These are phyloP conservation scores for Podospora anserina DNA, from an alignment of 495 filamentous ascomycete genomes.

Conservation along the genomic window DNA sequence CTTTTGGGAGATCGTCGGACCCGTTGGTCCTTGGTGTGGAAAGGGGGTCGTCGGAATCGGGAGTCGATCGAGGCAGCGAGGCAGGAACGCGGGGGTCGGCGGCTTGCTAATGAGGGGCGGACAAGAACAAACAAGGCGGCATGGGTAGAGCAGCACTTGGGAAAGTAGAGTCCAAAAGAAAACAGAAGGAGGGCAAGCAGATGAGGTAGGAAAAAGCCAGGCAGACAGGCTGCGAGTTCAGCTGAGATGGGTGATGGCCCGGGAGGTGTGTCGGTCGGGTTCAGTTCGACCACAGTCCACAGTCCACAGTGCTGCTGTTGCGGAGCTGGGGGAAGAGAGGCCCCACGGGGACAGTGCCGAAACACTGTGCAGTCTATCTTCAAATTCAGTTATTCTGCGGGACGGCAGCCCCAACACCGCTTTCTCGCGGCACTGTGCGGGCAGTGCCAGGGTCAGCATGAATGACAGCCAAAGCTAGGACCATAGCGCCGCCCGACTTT, in stretches of 20 bases:
- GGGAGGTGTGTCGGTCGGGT: conserved; percentile 4
- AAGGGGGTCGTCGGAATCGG: conserved; percentile 13
- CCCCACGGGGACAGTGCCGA: not conserved
- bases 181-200: conserved; percentile 4
- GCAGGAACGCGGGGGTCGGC: conserved; percentile 10
- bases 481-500: not conserved
- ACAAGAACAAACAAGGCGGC: not conserved
- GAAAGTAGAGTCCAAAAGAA: conserved; percentile 3
- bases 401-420: not conserved
- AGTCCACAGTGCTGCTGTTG: conserved; percentile 6
- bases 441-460: not conserved
- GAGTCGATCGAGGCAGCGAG: conserved; percentile 7
- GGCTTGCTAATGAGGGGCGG: conserved; percentile 5
- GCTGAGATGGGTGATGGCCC: conserved; percentile 13
- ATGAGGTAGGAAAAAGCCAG: conserved; percentile 6
- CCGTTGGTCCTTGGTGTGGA: conserved; percentile 6
- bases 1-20: not conserved
- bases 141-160: conserved; percentile 1
- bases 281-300: conserved; percentile 1
- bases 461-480: not conserved
- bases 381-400: not conserved
- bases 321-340: not conserved
- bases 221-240: conserved; percentile 19
- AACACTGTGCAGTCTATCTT: not conserved
- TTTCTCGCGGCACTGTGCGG: not conserved